Evolutionary conservation across 164 flowering plant species (phyloP), one percentile per base, ranked within the genome.

Genomic region (Vitis labrusca): DNA sequence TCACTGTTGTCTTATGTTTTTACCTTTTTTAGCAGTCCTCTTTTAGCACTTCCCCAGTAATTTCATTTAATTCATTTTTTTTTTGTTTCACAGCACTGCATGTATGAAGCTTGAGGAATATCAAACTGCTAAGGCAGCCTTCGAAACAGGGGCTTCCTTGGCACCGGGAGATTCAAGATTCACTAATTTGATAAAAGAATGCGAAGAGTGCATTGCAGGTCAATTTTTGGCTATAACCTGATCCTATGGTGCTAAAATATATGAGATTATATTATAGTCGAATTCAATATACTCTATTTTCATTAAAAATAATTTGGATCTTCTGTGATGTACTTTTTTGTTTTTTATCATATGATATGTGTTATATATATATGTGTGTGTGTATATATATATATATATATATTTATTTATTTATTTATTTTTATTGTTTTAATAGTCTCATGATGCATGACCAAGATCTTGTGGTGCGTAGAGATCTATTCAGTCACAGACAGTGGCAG

Each of bases 101-200:
- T 90, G 97, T 73, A 63, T 92, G 17, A 87, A 86, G 76, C 92
- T 94, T 63, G 96, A 94, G 79, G 99, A 95, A 59, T 95, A 88
- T 78, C 83, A 93, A 67, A 91, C 98, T 71, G 97, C 98, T 10
- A 95, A 89, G 79, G 77, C 81, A 49, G 92, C 99, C 29, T 69
- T 95, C 68, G 93, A 88, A 76, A 65, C 59, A 23, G 99, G 98
- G 76, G 87, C 89, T 76, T 19, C 89, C 69, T 78, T 93, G 76
- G 83, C 88, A 5, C 81, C 91, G 16, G 87, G 76, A 50, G 92
- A 93, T 66, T 71, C 86, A 15, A 86, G 96, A 82, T 95, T 91
- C 74, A 77, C 83, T 17, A 84, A 81, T 30, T 77, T 89, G 72
- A 90, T 95, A 68, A 80, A 83, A 69, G 94, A 93, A 75, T 95